These are phyloP conservation scores for Lactarius deliciosus DNA, from an alignment of 768 basidiomycete species.

Conservation along the genomic window DNA sequence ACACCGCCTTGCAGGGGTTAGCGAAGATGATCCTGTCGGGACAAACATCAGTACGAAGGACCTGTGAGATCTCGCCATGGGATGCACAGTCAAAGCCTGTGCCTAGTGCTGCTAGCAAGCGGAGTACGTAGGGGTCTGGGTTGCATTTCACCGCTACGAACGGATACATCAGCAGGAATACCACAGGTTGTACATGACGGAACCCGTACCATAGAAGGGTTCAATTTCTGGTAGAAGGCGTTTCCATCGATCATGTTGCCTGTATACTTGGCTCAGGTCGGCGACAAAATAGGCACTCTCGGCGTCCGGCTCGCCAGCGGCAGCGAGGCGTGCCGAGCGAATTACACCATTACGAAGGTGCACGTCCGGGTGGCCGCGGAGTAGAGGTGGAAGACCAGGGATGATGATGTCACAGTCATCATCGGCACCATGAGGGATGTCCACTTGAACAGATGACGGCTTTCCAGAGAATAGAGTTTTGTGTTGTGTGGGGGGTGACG, in stretches of 20 bases:
- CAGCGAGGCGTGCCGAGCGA: conserved; percentile 52
- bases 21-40: conserved; percentile 92
- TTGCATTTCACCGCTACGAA: conserved; percentile 91
- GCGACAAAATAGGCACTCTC: conserved; percentile 97
- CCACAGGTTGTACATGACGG: conserved; percentile 33
- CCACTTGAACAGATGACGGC: conserved; percentile 3
- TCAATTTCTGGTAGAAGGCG: conserved; percentile 77
- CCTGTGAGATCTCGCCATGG: conserved; percentile 83
- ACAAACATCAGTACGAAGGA: conserved; percentile 70
- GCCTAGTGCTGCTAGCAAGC: conserved; percentile 86
- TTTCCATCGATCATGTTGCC: conserved; percentile 82
- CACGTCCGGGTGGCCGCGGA: conserved; percentile 65
- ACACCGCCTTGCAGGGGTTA: conserved; percentile 97
- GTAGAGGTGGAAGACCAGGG: conserved; percentile 63
- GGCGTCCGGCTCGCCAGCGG: conserved; percentile 62
- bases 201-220: conserved; percentile 83
- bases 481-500: conserved; percentile 14
- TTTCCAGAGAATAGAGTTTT: not conserved
- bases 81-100: conserved; percentile 98
- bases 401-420: conserved; percentile 46
- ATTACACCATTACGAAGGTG: conserved; percentile 80
- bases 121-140: conserved; percentile 92
- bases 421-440: not conserved
- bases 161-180: conserved; percentile 49
- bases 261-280: conserved; percentile 85